Evolutionary conservation across 441 rosid genomes (phyloP).

Genomic region (Brassica balearica): DNA sequence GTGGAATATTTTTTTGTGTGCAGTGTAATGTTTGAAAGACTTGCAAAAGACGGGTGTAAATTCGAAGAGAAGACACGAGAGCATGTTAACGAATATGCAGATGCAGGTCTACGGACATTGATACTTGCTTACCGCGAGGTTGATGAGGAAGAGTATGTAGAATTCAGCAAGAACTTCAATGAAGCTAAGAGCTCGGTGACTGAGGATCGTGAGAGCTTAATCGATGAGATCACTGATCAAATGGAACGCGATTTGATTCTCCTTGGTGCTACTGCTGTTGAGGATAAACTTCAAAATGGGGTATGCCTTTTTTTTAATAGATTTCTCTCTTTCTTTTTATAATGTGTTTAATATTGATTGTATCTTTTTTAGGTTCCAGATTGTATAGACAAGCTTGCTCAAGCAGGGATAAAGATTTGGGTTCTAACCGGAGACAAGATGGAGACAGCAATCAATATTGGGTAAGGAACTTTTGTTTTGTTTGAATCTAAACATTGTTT

Average conservation of each 20-base stretch:
- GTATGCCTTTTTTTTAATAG: conserved; percentile 39
- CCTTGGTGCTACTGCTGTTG: conserved; percentile 77
- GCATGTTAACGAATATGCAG: conserved; percentile 71
- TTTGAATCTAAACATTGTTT: neutral
- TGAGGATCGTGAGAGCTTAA: conserved; percentile 57
- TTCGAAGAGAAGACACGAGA: conserved; percentile 56
- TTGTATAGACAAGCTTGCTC: conserved; percentile 79
- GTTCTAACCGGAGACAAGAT: conserved; percentile 78
- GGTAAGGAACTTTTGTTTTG: conserved; percentile 42
- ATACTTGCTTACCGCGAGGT: conserved; percentile 70
- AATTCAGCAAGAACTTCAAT: conserved; percentile 52
- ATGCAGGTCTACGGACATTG: conserved; percentile 72
- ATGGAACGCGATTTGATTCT: conserved; percentile 65
- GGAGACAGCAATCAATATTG: conserved; percentile 81
- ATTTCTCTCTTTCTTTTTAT: neutral
- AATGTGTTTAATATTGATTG: neutral
- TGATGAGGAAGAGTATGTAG: conserved; percentile 54
- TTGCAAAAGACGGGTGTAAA: conserved; percentile 45
- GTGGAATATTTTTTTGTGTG: conserved; percentile 7
- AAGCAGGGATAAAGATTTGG: conserved; percentile 80
- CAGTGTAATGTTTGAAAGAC: conserved; percentile 75
- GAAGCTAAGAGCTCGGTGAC: conserved; percentile 61
- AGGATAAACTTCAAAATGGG: conserved; percentile 77
- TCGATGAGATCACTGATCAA: conserved; percentile 58
- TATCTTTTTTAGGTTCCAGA: conserved; percentile 59